These are phyloP conservation scores for Wickerhamomyces subpelliculosus DNA, from an alignment of 805 yeast species.

Conservation along the genomic window DNA sequence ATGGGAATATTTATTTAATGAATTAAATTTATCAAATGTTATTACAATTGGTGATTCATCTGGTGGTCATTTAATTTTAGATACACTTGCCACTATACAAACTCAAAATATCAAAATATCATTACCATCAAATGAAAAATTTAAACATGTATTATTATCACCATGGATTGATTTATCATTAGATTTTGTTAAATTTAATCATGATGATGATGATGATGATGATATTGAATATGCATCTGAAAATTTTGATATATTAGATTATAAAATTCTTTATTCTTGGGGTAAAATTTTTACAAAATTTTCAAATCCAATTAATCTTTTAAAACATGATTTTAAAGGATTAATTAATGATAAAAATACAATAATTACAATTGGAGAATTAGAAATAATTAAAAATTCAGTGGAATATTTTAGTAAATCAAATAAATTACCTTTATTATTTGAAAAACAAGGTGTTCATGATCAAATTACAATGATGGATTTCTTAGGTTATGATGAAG, in stretches of 20 bases:
- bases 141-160: slow-evolving; percentile 1
- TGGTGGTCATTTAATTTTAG: slow-evolving; percentile 1
- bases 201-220: no score
- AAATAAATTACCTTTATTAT: neutral
- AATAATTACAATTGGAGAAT: neutral
- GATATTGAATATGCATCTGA: no score
- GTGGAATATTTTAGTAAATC: neutral
- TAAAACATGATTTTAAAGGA: no score
- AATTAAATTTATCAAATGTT: neutral
- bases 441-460: slow-evolving; percentile 3
- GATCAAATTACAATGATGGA: slow-evolving; percentile 3
- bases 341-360: no score
- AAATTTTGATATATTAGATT: neutral
- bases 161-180: slow-evolving; percentile 2
- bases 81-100: neutral
- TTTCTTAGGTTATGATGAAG: neutral
- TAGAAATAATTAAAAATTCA: neutral
- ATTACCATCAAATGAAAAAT: neutral
- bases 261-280: neutral
- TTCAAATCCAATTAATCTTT: no score
- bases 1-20: neutral
- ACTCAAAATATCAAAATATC: neutral
- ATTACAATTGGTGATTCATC: slow-evolving; percentile 3
- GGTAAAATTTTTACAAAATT: neutral
- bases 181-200: no score